A percentile compares a stretch with the other conserved stretches of the same genome.
Evolutionary conservation across 2,329 filamentous ascomycete genomes (phyloP).

Genomic region (Zasmidium angulare): DNA sequence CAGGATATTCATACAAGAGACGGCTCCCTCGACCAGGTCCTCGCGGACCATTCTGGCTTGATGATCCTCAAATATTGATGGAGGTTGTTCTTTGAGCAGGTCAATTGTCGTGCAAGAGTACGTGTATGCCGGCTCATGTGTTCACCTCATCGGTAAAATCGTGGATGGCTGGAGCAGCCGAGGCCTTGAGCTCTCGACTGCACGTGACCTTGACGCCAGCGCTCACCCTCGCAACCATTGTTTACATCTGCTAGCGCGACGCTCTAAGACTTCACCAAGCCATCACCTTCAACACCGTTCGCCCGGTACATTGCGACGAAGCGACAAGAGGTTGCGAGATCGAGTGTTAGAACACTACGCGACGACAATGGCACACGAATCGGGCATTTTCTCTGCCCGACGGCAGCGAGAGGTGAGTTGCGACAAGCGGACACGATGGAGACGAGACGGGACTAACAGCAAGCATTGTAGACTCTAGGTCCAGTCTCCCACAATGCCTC

Average conservation of each 20-base stretch:
- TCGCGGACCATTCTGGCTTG: conserved; percentile 78
- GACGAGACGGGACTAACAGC: conserved; percentile 19
- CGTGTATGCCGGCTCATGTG: background rate
- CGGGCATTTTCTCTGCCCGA: conserved; percentile 85
- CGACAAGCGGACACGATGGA: conserved; percentile 6
- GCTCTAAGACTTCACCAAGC: background rate
- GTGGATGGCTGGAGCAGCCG: background rate
- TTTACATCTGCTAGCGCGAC: conserved; percentile 4
- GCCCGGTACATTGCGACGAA: too few relatives aligned
- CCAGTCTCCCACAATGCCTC: conserved; percentile 75
- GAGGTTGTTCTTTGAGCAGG: too few relatives aligned
- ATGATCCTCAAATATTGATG: background rate
- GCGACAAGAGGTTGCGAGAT: too few relatives aligned
- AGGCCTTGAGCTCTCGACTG: background rate
- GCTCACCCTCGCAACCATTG: background rate
- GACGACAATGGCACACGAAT: conserved; percentile 74
- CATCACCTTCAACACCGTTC: background rate
- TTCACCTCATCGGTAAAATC: background rate
- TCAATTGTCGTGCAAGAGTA: background rate
- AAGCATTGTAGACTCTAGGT: conserved; percentile 69
- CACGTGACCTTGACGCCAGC: background rate
- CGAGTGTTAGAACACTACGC: background rate
- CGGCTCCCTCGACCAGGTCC: conserved; percentile 78
- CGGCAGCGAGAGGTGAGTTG: conserved; percentile 79
- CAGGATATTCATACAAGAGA: conserved; percentile 44